Conservation (phyloP, 1,139 yeast species). For the Pichia kudriavzevii region DNA sequence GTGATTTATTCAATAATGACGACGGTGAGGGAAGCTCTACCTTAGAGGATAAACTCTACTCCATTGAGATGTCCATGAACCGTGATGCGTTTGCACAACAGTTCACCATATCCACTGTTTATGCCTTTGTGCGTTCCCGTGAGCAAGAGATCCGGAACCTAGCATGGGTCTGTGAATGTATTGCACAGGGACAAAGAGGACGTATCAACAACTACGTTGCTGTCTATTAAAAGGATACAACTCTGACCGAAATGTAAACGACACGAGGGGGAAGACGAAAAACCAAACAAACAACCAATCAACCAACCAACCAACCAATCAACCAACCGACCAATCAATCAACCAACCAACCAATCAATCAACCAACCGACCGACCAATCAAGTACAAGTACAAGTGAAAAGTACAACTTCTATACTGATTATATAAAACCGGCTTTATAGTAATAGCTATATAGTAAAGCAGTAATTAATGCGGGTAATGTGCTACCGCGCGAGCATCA, state of each 20-base stretch:
- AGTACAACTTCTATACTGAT: too few relatives aligned
- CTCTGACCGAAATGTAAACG: too few relatives aligned
- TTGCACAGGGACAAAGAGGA: conserved; percentile 79
- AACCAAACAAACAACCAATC: not conserved
- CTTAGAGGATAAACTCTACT: conserved; percentile 89
- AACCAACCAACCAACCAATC: too few relatives aligned
- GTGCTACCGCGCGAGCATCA: too few relatives aligned
- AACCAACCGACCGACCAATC: too few relatives aligned
- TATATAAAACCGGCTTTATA: too few relatives aligned
- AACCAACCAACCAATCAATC: too few relatives aligned
- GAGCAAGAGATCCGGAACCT: conserved; percentile 96
- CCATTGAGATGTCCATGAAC: conserved; percentile 85
- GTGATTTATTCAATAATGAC: conserved; percentile 49
- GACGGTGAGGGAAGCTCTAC: not conserved
- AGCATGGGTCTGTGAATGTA: conserved; percentile 98
- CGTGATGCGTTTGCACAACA: conserved; percentile 94
- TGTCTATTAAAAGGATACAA: conserved; percentile 47
- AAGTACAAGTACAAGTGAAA: too few relatives aligned
- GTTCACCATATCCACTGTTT: conserved; percentile 80
- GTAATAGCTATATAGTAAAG: too few relatives aligned
- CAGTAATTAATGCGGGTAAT: too few relatives aligned
- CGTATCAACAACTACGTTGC: conserved; percentile 73
- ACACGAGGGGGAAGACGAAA: not conserved
- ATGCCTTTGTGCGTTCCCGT: conserved; percentile 95
- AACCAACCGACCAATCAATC: too few relatives aligned